Conservation (phyloP, 73 alveolate genomes). For the Blepharisma japonicum region DNA sequence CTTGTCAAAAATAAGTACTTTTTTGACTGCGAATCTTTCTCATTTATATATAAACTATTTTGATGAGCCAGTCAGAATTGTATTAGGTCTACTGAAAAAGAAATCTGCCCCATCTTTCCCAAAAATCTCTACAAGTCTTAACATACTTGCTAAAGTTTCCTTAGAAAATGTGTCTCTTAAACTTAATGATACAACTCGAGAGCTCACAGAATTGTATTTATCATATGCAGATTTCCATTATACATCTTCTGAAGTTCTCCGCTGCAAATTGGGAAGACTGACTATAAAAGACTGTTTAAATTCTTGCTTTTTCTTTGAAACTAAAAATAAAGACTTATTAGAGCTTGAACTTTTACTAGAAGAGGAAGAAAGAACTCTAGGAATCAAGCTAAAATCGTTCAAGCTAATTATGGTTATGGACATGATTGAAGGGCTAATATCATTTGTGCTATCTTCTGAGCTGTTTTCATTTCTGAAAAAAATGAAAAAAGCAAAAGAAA, state of each 20-base stretch:
- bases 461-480: neutral
- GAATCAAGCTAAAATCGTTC: neutral
- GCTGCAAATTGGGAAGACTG: neutral
- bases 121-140: neutral
- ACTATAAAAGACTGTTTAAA: neutral
- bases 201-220: neutral
- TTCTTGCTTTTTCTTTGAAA: constrained; percentile 10
- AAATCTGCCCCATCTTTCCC: constrained; percentile 3
- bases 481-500: neutral
- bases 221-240: neutral
- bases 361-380: neutral
- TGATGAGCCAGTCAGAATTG: neutral
- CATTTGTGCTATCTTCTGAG: too few relatives aligned
- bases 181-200: neutral
- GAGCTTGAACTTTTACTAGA: neutral
- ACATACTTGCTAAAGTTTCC: neutral
- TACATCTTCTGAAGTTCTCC: neutral
- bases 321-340: neutral
- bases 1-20: neutral
- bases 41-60: constrained; percentile 5
- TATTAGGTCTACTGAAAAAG: neutral
- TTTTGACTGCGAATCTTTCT: neutral
- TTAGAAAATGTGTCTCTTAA: constrained; percentile 7
- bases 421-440: neutral
- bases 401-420: constrained; percentile 11